Percentiles rank a stretch among this genome's conserved stretches.
phyloP scores from a whole-genome alignment of 441 rosid genomes.

The Eutrema salsugineum region DNA sequence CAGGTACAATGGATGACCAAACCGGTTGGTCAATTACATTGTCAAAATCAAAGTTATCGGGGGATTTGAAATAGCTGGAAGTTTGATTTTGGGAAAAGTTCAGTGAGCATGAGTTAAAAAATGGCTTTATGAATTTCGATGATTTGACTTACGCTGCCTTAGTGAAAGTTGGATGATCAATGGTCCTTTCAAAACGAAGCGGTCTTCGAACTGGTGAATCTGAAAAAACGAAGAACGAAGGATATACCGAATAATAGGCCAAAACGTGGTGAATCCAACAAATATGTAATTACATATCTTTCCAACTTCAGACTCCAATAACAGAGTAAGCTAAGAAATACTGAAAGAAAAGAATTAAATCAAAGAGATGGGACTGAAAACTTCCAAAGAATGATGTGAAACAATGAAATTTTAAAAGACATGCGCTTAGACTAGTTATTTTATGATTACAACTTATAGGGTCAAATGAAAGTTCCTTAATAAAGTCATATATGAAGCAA shows the following conservation, averaged over 20 bases:
- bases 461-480: constrained; percentile 8
- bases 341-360: neutral
- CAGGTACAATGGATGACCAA: constrained; percentile 38
- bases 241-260: constrained; percentile 5
- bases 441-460: neutral
- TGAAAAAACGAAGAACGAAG: constrained; percentile 23
- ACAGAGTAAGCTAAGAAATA: constrained; percentile 1
- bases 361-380: neutral
- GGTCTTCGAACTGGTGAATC: constrained; percentile 42
- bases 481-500: neutral
- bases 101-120: constrained; percentile 10
- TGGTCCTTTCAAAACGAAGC: constrained; percentile 31
- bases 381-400: neutral
- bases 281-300: neutral
- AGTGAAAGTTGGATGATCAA: constrained; percentile 28
- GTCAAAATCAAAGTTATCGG: constrained; percentile 19
- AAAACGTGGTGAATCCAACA: neutral
- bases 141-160: constrained; percentile 38
- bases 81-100: neutral
- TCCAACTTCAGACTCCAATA: constrained; percentile 8
- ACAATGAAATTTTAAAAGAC: neutral
- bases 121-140: neutral
- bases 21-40: constrained; percentile 33
- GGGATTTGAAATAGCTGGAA: neutral
- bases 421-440: neutral